A percentile compares a stretch with the other conserved stretches of the same genome.
Evolutionary conservation across 805 yeast species (phyloP).

Genomic region (Myxozyma geophila): DNA sequence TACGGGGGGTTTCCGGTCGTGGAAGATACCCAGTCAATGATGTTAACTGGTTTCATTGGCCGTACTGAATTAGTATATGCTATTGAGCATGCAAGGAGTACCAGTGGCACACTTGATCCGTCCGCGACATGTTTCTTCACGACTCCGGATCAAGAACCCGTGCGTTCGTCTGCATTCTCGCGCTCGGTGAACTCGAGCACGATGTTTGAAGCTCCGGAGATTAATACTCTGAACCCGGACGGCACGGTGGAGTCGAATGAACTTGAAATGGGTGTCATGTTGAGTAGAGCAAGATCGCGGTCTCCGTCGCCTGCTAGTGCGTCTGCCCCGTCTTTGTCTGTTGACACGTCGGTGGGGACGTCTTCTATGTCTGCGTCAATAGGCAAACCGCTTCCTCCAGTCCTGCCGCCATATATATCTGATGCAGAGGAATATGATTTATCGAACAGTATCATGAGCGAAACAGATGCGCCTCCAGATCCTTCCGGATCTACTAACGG

Average conservation of each 20-base stretch:
- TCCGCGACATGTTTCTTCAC: slow-evolving; percentile 29
- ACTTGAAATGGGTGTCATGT: background rate
- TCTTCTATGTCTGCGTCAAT: background rate
- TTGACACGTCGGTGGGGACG: background rate
- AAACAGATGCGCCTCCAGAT: background rate
- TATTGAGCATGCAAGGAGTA: slow-evolving; percentile 26
- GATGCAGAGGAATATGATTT: background rate
- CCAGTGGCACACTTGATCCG: background rate
- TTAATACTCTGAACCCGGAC: background rate
- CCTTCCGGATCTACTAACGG: background rate
- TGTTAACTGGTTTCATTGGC: slow-evolving; percentile 45
- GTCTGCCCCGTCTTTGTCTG: background rate
- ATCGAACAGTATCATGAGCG: background rate
- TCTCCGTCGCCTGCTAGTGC: background rate
- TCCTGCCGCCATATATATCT: background rate
- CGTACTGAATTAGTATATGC: slow-evolving; percentile 40
- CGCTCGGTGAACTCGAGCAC: background rate
- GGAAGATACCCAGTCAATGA: slow-evolving; percentile 38
- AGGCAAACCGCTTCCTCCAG: background rate
- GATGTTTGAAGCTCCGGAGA: slow-evolving; percentile 3
- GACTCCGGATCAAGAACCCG: slow-evolving; percentile 31
- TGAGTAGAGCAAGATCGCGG: background rate
- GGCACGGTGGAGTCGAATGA: background rate
- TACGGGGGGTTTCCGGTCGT: slow-evolving; percentile 49
- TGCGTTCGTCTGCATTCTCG: slow-evolving; percentile 6